Base-by-base conservation (phyloP, 768 basidiomycete species). In the Xanthoconium stramineum region DNA sequence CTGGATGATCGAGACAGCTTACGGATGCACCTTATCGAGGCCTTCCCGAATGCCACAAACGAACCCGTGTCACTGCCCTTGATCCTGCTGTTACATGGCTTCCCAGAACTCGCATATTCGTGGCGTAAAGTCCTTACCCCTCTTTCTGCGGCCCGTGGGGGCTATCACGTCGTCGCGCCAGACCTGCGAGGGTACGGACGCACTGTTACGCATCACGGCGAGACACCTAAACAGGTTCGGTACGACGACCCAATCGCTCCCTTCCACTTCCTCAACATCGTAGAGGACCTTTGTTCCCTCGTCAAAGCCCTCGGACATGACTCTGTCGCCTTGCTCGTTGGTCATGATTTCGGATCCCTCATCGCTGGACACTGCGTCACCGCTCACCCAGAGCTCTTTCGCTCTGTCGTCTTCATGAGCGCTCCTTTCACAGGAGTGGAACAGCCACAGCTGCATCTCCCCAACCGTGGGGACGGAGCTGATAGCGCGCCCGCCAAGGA, bases 61-160 rank as follows among this genome's bases (percentile, higher is more conserved):
- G 52, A 57, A 29, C 53, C 57, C 42, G 45, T 60, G 37, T 64
- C 69, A 20, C 68, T 72, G 6, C 82, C 80, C 1, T 74, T 87
- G 14, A 61, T 86, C 45, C 52, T 87, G 32, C 79, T 88, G 24
- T 65, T 87, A 2, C 84, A 86, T 58, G 85, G 85, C 40, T 87
- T 87, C 65, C 84, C 85, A 11, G 85, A 86, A 62, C 74, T 86
- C 7, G 79, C 84, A 3, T 84, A 81, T 63, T 86, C 83, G 9
- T 87, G 83, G 83, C 75, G 85, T 14, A 83, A 83, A 56, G 56
- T 86, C 36, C 74, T 87, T 33, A 61, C 69, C 0, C 82, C 82
- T 0, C 74, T 87, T 28, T 65, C 80, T 0, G 60, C 69, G 6
- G 72, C 74, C 3, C 62, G 39, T 47, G 33, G 45, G 20, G 84